Percentiles rank a stretch among this genome's conserved stretches.
Conservation (phyloP, 1,284 basidiomycete species). For the Cutaneotrichosporon dermatis region DNA sequence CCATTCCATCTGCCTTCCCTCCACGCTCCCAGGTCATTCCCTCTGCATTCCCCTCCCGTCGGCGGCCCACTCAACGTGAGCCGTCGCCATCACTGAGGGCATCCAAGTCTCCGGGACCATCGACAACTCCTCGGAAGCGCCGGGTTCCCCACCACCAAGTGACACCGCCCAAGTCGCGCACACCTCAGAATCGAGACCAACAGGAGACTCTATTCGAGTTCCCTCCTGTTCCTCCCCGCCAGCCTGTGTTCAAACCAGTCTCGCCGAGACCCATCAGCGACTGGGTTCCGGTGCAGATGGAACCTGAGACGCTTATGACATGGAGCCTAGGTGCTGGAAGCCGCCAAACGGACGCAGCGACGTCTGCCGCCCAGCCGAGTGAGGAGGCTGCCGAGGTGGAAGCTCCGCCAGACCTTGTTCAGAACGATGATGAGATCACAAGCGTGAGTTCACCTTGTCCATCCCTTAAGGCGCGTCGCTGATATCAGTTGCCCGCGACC, state of each 20-base stretch:
- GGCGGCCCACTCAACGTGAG: not conserved
- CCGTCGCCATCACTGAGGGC: not conserved
- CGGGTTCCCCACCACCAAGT: conserved; percentile 21
- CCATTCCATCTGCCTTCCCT: conserved; percentile 2
- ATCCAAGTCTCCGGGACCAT: not conserved
- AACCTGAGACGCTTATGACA: conserved; percentile 38
- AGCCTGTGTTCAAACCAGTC: conserved; percentile 17
- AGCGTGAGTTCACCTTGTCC: conserved; percentile 17
- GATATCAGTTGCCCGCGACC: conserved; percentile 23
- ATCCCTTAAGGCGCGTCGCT: not conserved
- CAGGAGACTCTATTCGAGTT: conserved; percentile 27
- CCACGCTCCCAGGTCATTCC: not conserved
- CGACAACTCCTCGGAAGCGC: conserved; percentile 10
- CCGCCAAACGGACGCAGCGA: no score
- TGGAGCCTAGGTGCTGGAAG: conserved; percentile 29
- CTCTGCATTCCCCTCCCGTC: not conserved
- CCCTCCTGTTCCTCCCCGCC: conserved; percentile 17
- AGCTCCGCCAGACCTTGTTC: not conserved
- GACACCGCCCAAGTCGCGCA: conserved; percentile 25
- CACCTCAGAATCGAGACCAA: conserved; percentile 8
- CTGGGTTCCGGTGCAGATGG: conserved; percentile 34
- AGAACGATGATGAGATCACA: conserved; percentile 18
- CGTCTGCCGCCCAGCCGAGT: no score
- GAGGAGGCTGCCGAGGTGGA: not conserved
- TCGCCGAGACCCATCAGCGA: not conserved